Percentiles rank a stretch among this genome's conserved stretches.
phyloP scores from a whole-genome alignment of 257 asterid species.

The Fraxinus cuspidata region DNA sequence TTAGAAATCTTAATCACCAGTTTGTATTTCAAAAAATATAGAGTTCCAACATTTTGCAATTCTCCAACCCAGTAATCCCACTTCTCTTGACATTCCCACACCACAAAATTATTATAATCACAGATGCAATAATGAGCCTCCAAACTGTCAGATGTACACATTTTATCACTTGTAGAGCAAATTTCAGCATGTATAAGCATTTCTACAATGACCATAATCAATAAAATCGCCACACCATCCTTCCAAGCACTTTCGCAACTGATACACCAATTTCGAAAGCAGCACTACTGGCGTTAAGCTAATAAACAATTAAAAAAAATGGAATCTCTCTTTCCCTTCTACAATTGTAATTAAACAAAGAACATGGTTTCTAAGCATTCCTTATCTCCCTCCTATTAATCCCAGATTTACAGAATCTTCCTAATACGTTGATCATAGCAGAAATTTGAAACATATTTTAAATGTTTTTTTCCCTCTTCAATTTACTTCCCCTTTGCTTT shows the following conservation, averaged over 20 bases:
- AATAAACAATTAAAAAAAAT: too few species aligned
- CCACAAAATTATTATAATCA: too few species aligned
- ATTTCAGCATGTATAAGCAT: background rate
- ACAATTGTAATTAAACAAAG: background rate
- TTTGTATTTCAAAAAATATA: background rate
- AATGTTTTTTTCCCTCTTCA: background rate
- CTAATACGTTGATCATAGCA: background rate
- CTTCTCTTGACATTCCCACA: background rate
- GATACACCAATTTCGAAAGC: slow-evolving; percentile 3
- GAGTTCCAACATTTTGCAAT: background rate
- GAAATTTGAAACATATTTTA: background rate
- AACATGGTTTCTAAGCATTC: background rate
- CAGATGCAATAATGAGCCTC: background rate
- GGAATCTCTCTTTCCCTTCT: background rate
- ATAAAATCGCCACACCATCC: too few species aligned
- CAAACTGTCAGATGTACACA: background rate
- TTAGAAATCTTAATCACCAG: background rate
- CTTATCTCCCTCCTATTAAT: background rate
- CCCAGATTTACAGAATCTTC: background rate
- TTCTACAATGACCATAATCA: background rate
- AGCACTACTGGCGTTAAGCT: background rate
- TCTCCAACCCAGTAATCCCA: background rate
- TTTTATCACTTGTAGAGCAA: background rate
- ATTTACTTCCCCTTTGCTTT: background rate
- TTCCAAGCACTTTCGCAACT: background rate